A percentile compares a stretch with the other conserved stretches of the same genome.
phyloP scores from a whole-genome alignment of 2,329 filamentous ascomycete genomes.

The Fusarium concolor region DNA sequence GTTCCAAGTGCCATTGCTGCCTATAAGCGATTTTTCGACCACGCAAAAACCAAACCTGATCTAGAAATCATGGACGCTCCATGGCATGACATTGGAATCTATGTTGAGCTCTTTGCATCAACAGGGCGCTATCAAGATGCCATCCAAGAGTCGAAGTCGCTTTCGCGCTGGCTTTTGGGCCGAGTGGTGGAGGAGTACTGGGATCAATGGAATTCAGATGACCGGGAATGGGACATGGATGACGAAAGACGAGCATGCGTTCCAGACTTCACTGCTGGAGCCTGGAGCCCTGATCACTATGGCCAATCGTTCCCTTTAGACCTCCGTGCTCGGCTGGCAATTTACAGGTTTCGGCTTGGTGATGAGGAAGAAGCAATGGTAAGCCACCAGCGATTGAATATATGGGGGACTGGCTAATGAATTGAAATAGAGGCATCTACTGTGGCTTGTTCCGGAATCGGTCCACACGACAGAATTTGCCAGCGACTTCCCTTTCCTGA shows the following conservation, averaged over 20 bases:
- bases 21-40: slow-evolving; percentile 61
- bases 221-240: slow-evolving; percentile 88
- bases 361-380: slow-evolving; percentile 79
- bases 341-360: slow-evolving; percentile 81
- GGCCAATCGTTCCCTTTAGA: slow-evolving; percentile 82
- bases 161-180: slow-evolving; percentile 86
- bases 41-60: slow-evolving; percentile 52
- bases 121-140: slow-evolving; percentile 72
- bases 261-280: slow-evolving; percentile 67
- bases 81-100: slow-evolving; percentile 90
- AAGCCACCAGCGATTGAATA: slow-evolving; percentile 49
- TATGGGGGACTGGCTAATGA: slow-evolving; percentile 20
- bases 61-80: slow-evolving; percentile 56
- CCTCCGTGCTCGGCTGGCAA: slow-evolving; percentile 83
- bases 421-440: slow-evolving; percentile 68
- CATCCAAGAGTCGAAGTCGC: slow-evolving; percentile 74
- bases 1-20: slow-evolving; percentile 58
- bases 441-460: slow-evolving; percentile 75
- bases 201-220: slow-evolving; percentile 78
- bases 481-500: slow-evolving; percentile 80
- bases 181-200: slow-evolving; percentile 80
- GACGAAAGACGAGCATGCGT: slow-evolving; percentile 74
- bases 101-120: slow-evolving; percentile 81
- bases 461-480: slow-evolving; percentile 59
- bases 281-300: slow-evolving; percentile 70